Percentiles rank a stretch among this genome's conserved stretches.
phyloP scores from a whole-genome alignment of 2,329 filamentous ascomycete genomes.

The Pseudogymnoascus sp. region DNA sequence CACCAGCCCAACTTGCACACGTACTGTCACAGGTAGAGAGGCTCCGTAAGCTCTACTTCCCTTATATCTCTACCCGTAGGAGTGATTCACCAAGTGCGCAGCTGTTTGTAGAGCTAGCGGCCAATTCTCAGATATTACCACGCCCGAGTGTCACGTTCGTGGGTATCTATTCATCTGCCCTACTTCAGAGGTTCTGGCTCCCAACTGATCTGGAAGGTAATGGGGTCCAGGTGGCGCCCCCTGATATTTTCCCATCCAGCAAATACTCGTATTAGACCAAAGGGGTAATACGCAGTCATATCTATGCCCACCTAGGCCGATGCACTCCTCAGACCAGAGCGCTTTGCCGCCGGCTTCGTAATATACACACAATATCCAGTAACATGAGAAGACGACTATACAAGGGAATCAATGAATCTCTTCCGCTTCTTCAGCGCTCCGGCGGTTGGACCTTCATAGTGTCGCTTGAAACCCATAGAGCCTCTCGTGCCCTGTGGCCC shows the following conservation, averaged over 20 bases:
- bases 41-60: slow-evolving; percentile 12
- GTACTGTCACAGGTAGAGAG: slow-evolving; percentile 4
- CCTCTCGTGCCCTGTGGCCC: not conserved
- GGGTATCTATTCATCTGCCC: not conserved
- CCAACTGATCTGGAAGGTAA: not conserved
- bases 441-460: not conserved
- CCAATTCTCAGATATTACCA: not conserved
- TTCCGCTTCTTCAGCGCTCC: slow-evolving; percentile 14
- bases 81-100: not conserved
- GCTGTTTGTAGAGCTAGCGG: not conserved
- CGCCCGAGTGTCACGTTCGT: not conserved
- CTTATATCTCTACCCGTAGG: slow-evolving; percentile 10
- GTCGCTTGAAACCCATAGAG: not conserved
- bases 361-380: not conserved
- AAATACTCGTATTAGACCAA: not conserved
- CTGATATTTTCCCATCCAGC: not conserved
- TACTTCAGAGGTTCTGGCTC: not conserved
- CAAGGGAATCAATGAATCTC: slow-evolving; percentile 8
- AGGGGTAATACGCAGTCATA: not conserved
- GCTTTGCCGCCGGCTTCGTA: not conserved
- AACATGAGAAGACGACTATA: not conserved
- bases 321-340: not conserved
- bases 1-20: slow-evolving; percentile 12
- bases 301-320: not conserved
- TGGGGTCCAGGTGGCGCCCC: not conserved